phyloP scores from a whole-genome alignment of 352 stramenopile species.

The Globisporangium nodosum region DNA sequence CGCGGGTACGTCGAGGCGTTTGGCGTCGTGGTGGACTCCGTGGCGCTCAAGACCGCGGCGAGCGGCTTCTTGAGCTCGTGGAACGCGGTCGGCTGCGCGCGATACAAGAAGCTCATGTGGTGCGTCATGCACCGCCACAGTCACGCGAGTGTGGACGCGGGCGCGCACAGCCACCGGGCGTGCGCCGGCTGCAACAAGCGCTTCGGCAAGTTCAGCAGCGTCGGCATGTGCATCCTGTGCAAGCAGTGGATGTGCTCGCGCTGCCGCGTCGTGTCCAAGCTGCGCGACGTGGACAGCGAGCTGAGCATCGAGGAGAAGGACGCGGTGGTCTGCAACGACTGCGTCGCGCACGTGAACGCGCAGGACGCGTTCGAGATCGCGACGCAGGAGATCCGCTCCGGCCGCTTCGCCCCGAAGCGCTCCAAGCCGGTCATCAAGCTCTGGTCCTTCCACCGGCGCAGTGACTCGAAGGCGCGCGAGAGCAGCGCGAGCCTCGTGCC shows the following conservation, averaged over 20 bases:
- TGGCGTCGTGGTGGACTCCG: slow-evolving; percentile 19
- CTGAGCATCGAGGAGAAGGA: slow-evolving; percentile 23
- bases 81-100: slow-evolving; percentile 37
- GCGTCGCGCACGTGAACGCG: slow-evolving; percentile 19
- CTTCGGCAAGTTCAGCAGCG: slow-evolving; percentile 24
- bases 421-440: slow-evolving; percentile 3
- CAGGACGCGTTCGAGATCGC: slow-evolving; percentile 23
- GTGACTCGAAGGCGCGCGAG: background rate
- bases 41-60: slow-evolving; percentile 33
- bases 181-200: slow-evolving; percentile 18
- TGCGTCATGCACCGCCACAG: slow-evolving; percentile 3
- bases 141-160: background rate
- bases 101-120: slow-evolving; percentile 47
- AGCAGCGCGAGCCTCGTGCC: background rate
- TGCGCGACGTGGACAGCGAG: slow-evolving; percentile 19
- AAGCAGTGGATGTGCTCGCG: slow-evolving; percentile 32
- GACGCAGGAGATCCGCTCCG: slow-evolving; percentile 21
- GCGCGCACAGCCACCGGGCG: slow-evolving; percentile 1
- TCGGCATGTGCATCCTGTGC: slow-evolving; percentile 27
- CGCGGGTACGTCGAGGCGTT: slow-evolving; percentile 7
- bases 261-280: slow-evolving; percentile 30
- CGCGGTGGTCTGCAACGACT: slow-evolving; percentile 27
- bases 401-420: slow-evolving; percentile 12
- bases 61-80: slow-evolving; percentile 40
- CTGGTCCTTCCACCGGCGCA: slow-evolving; percentile 1